Conservation (phyloP, 805 yeast species). For the Saturnispora zaruensis region DNA sequence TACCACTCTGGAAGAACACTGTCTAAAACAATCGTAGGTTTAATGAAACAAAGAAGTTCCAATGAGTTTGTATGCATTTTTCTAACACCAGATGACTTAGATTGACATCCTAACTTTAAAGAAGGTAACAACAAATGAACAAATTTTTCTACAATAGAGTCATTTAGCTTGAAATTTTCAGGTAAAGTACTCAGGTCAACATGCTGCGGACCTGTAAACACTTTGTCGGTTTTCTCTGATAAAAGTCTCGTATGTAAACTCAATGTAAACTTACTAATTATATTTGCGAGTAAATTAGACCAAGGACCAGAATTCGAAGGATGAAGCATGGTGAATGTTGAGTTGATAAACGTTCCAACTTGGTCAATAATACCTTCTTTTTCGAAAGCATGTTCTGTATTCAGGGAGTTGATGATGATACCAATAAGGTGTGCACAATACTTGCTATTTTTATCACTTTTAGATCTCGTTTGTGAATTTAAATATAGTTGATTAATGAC, state of each 20-base stretch:
- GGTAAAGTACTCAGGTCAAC: slow-evolving; percentile 16
- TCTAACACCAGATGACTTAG: slow-evolving; percentile 51
- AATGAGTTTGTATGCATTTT: slow-evolving; percentile 52
- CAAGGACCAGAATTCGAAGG: slow-evolving; percentile 93
- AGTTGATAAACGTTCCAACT: slow-evolving; percentile 48
- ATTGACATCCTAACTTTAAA: slow-evolving; percentile 64
- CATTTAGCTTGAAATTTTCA: slow-evolving; percentile 18
- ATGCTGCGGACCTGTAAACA: slow-evolving; percentile 15
- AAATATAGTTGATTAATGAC: slow-evolving; percentile 45
- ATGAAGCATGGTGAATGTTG: slow-evolving; percentile 75
- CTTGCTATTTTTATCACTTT: slow-evolving; percentile 20
- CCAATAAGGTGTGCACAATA: slow-evolving; percentile 23
- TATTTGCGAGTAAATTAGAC: slow-evolving; percentile 61
- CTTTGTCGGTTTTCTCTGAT: slow-evolving; percentile 37
- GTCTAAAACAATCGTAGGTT: slow-evolving; percentile 48
- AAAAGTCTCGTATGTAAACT: slow-evolving; percentile 51
- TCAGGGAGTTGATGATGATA: slow-evolving; percentile 54
- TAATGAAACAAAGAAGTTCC: slow-evolving; percentile 54
- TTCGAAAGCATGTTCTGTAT: slow-evolving; percentile 37
- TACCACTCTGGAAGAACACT: slow-evolving; percentile 63
- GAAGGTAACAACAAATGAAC: slow-evolving; percentile 42
- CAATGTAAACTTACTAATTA: slow-evolving; percentile 50
- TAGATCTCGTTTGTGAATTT: slow-evolving; percentile 19
- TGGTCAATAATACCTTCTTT: slow-evolving; percentile 41
- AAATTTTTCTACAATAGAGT: slow-evolving; percentile 16